A percentile compares a stretch with the other conserved stretches of the same genome.
Conservation (phyloP, 345 rosid species). For the Capsella bursapastoris region DNA sequence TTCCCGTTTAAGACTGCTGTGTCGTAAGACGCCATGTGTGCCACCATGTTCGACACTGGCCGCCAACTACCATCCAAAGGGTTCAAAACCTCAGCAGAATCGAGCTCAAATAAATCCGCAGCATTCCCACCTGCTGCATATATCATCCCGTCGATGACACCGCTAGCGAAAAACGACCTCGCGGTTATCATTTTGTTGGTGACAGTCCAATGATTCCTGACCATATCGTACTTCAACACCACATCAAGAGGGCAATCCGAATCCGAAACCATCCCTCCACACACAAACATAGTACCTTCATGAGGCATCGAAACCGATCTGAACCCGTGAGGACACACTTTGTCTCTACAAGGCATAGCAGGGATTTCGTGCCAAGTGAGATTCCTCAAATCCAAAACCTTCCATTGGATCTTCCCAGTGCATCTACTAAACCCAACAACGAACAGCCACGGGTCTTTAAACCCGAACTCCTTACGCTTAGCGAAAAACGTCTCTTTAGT, state of each 20-base stretch:
- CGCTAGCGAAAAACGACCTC: slow-evolving; percentile 80
- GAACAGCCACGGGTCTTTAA: slow-evolving; percentile 86
- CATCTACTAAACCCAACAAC: slow-evolving; percentile 75
- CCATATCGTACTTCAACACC: slow-evolving; percentile 82
- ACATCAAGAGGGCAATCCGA: slow-evolving; percentile 76
- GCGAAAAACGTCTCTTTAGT: slow-evolving; percentile 73
- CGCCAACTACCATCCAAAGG: slow-evolving; percentile 71
- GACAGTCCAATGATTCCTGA: slow-evolving; percentile 80
- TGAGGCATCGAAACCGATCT: slow-evolving; percentile 66
- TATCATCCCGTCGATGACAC: slow-evolving; percentile 70
- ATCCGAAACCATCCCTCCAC: slow-evolving; percentile 87
- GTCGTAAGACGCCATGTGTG: slow-evolving; percentile 83
- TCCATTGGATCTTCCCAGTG: slow-evolving; percentile 84
- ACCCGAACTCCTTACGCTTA: slow-evolving; percentile 67
- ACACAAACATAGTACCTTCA: slow-evolving; percentile 72
- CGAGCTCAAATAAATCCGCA: slow-evolving; percentile 67
- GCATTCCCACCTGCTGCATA: slow-evolving; percentile 91
- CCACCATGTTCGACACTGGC: slow-evolving; percentile 65
- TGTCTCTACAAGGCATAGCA: slow-evolving; percentile 80
- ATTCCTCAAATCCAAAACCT: slow-evolving; percentile 71
- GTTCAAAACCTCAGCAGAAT: slow-evolving; percentile 75
- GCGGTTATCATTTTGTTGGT: slow-evolving; percentile 65
- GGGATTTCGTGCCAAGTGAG: slow-evolving; percentile 86
- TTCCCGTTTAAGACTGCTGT: slow-evolving; percentile 81
- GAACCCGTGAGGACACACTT: slow-evolving; percentile 78